phyloP scores from a whole-genome alignment of 2,329 filamentous ascomycete species.

The Allantophomopsis lycopodina region DNA sequence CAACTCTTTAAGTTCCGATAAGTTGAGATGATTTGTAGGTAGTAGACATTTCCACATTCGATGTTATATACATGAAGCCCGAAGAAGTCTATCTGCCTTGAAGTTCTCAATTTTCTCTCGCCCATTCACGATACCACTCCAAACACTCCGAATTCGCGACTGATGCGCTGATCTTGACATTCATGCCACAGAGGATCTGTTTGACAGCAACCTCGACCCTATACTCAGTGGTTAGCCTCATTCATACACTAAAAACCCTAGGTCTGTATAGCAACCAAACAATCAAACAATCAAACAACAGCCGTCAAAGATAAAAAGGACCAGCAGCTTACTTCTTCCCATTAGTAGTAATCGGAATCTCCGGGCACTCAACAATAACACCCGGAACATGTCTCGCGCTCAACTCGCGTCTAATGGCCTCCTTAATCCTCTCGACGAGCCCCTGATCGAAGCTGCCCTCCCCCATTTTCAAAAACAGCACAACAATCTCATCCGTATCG shows the following conservation, averaged over 20 bases:
- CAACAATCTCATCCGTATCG: slow-evolving; percentile 28
- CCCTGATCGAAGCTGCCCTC: slow-evolving; percentile 25
- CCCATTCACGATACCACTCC: slow-evolving; percentile 77
- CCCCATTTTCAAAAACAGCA: slow-evolving; percentile 78
- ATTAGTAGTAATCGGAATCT: slow-evolving; percentile 83
- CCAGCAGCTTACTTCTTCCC: slow-evolving; percentile 68
- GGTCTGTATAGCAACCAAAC: background rate
- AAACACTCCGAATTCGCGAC: slow-evolving; percentile 86
- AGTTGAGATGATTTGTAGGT: no score
- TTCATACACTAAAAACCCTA: background rate
- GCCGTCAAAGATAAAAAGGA: no score
- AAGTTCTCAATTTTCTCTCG: no score
- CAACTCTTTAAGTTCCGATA: no score
- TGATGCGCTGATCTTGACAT: slow-evolving; percentile 79
- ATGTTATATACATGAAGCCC: no score
- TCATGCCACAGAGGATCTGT: slow-evolving; percentile 80
- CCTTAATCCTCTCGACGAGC: slow-evolving; percentile 50
- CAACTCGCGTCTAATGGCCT: slow-evolving; percentile 59
- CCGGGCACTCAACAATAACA: slow-evolving; percentile 62
- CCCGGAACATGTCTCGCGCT: slow-evolving; percentile 84
- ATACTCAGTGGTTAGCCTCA: background rate
- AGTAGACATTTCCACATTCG: no score
- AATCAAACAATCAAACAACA: no score
- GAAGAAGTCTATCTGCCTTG: no score
- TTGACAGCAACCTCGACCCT: slow-evolving; percentile 92